Evolutionary conservation across 116 monocot species (phyloP), one percentile per base, ranked within the genome.

Genomic region (Cymodocea nodosa): DNA sequence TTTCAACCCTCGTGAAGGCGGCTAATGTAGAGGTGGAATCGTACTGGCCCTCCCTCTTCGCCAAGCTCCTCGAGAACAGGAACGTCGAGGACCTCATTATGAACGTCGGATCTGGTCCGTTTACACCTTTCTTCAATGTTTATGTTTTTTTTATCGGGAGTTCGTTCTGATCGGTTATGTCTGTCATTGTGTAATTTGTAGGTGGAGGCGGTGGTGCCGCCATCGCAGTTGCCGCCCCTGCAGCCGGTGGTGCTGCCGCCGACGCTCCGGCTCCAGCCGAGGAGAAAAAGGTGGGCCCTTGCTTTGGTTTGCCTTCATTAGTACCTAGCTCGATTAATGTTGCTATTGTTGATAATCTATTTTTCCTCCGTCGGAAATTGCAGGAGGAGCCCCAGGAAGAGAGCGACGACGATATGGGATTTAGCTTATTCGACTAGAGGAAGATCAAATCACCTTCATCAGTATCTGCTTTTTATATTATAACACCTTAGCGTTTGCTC

Each of bases 361-460:
- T 44, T 44, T 6, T 44, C 6, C 11, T 6, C 6, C 11, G 44
- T 11, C 11, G 44, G 44, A 6, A 37, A 9, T 62, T 72, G 37
- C 74, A 81, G 87, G 84, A 89, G 30, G 88, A 89, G 37, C 70
- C 79, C 0, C 82, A 84, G 65, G 88, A 89, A 30, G 88, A 89
- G 77, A 84, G 84, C 35, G 88, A 89, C 48, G 88, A 89, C 14
- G 88, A 84, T 39, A 89, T 89, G 84, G 79, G 87, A 14, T 87
- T 87, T 76, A 83, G 87, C 60, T 69, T 87, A 51, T 87, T 87
- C 57, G 81, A 87, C 52, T 83, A 83, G 71, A 55, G 4, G 11
- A 44, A 44, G 12, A 44, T 9, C 44, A 44, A 44, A n/a, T 39
- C 39, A 6, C 39, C 9, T 39, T 9, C 39, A 39, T n/a, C n/a